Conservation (phyloP, 2,329 filamentous ascomycete genomes). For the Furcasterigmium sp. region DNA sequence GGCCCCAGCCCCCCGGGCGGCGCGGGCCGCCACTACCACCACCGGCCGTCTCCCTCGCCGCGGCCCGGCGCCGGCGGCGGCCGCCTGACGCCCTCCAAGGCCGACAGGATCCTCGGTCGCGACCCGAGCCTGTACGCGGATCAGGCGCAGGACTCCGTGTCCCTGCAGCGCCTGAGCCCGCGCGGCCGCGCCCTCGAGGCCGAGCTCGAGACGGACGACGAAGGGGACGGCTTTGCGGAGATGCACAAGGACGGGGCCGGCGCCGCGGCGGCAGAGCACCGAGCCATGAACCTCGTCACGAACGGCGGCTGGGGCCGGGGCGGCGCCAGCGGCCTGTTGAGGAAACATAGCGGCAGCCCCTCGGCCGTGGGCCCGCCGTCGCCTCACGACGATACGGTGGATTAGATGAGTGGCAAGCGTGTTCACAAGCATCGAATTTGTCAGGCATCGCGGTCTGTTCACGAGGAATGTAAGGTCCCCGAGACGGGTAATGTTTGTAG, state of each 20-base stretch:
- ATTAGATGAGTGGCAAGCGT: neutral
- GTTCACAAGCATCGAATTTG: no score
- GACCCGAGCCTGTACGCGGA: slow-evolving; percentile 52
- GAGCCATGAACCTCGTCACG: slow-evolving; percentile 38
- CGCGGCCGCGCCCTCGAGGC: slow-evolving; percentile 38
- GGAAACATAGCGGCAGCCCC: slow-evolving; percentile 23
- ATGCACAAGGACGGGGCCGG: slow-evolving; percentile 31
- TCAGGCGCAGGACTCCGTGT: slow-evolving; percentile 32
- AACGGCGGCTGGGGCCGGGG: slow-evolving; percentile 32
- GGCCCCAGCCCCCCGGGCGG: slow-evolving; percentile 14
- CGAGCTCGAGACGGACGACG: slow-evolving; percentile 29
- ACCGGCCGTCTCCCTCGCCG: neutral
- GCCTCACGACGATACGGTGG: neutral
- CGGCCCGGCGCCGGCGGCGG: slow-evolving; percentile 16
- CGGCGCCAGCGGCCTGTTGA: slow-evolving; percentile 37
- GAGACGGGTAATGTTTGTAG: no score
- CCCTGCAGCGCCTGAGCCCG: slow-evolving; percentile 42
- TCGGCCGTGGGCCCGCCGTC: neutral
- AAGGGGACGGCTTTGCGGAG: slow-evolving; percentile 24
- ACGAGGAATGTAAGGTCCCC: no score
- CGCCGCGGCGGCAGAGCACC: slow-evolving; percentile 32
- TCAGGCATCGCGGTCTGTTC: no score
- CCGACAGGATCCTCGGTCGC: slow-evolving; percentile 52
- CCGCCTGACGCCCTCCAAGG: slow-evolving; percentile 44
- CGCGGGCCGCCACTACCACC: slow-evolving; percentile 19